These are phyloP conservation scores for Suhomyces kunorum DNA, from an alignment of 1,139 yeast genomes.

Conservation along the genomic window DNA sequence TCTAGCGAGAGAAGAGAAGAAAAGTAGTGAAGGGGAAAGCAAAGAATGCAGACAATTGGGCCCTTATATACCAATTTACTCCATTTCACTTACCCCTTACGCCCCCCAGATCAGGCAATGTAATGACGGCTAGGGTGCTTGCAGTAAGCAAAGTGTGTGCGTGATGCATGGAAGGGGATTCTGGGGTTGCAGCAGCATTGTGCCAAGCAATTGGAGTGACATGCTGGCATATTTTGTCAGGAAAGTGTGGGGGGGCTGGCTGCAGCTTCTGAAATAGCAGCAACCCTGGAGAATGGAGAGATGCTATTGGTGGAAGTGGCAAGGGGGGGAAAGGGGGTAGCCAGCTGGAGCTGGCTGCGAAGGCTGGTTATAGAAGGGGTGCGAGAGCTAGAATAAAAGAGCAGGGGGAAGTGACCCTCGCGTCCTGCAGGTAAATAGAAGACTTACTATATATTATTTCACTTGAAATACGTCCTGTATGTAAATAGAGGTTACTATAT, in stretches of 20 bases:
- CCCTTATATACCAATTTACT: neutral
- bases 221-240: neutral
- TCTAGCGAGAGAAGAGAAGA: neutral
- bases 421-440: too few relatives aligned
- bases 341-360: constrained; percentile 3
- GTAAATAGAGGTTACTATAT: too few relatives aligned
- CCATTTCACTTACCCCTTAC: constrained; percentile 1
- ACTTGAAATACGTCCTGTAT: too few relatives aligned
- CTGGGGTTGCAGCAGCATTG: too few relatives aligned
- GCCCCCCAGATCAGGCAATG: constrained; percentile 5
- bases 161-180: neutral
- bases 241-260: neutral
- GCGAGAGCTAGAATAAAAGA: constrained; percentile 1
- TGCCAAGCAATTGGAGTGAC: neutral
- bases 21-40: neutral
- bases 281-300: neutral
- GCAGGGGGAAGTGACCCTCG: neutral
- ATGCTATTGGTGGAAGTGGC: neutral
- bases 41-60: neutral
- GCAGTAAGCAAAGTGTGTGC: constrained; percentile 6
- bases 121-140: constrained; percentile 4
- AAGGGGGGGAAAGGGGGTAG: too few relatives aligned
- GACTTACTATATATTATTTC: too few relatives aligned
- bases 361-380: constrained; percentile 6
- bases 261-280: neutral